Evolutionary conservation across 208 protist species (phyloP), one percentile per base, ranked within the genome.

Genomic region (Leptomonas pyrrhocoris): DNA sequence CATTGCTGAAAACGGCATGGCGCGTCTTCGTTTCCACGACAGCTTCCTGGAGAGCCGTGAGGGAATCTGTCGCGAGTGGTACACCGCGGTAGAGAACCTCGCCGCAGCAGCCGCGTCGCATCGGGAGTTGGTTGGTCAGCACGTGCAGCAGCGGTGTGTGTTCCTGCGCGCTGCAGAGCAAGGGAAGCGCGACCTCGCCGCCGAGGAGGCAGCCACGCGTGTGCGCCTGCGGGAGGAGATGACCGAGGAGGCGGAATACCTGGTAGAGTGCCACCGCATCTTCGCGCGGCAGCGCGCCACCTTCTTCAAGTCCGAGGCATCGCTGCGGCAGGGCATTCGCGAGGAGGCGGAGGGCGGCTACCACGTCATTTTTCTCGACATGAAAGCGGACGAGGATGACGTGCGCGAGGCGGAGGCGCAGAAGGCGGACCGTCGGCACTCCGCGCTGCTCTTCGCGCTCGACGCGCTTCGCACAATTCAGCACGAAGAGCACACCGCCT

Each of bases 401-500:
- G 42, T 55, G 23, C 42, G 58, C 28, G 45, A 51, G 6, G 65
- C 51, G n/a, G 57, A 49, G 50, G 46, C 21, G 16, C 46, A 48
- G 21, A 49, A 60, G 18, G 56, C 57, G 0, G 56, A 66, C 16
- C 56, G 42, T 7, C 72, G 57, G 16, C 49, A 72, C n/a, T 45
- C 56, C 27, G 46, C 42, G 45, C 64, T 77, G n/a, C 46, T 72
- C 67, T 46, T 62, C 21, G 85, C 85, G 0, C 28, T 86, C 31
- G 70, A 72, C 19, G 38, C 56, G 12, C 53, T 90, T 13, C 54
- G 68, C 27, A 57, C 36, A 15, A 89, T 92, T 36, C 54, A 58
- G 46, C 61, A 61, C 15, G 86, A 84, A 54, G 86, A 89, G 51
- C 54, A 66, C 28, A 57, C 50, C 0, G 70, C 70, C 23, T 83